phyloP scores from a whole-genome alignment of 306 rosid genomes.

The Echinosophora koreensis region DNA sequence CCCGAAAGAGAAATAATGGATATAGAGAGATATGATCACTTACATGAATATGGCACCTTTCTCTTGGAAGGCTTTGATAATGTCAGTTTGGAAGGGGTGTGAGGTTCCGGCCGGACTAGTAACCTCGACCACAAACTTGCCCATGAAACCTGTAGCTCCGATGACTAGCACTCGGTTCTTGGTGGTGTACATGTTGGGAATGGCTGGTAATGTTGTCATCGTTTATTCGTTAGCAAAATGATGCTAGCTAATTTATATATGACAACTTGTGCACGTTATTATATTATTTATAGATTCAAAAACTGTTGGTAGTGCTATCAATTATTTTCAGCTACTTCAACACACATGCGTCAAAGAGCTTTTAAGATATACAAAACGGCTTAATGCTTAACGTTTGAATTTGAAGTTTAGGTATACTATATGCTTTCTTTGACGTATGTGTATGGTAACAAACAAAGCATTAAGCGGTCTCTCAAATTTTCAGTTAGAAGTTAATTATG shows the following conservation, averaged over 20 bases:
- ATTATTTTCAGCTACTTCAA: constrained; percentile 16
- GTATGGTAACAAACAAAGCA: too few relatives aligned
- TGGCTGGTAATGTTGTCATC: constrained; percentile 55
- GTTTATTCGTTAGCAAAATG: constrained; percentile 13
- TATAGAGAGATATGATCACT: too few relatives aligned
- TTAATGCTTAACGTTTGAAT: too few relatives aligned
- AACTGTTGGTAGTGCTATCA: background rate
- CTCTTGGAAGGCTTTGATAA: constrained; percentile 56
- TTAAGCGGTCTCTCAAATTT: too few relatives aligned
- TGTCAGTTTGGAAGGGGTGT: constrained; percentile 47
- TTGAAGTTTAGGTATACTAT: too few relatives aligned
- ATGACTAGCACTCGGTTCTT: constrained; percentile 53
- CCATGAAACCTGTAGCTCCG: constrained; percentile 84
- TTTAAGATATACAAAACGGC: too few relatives aligned
- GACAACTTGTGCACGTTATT: background rate
- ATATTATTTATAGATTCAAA: background rate
- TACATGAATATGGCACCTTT: constrained; percentile 72
- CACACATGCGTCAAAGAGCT: too few relatives aligned
- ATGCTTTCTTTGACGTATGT: too few relatives aligned
- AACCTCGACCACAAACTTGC: constrained; percentile 67
- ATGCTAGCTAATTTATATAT: constrained; percentile 24
- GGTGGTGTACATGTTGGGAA: constrained; percentile 5
- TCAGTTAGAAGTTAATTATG: too few relatives aligned
- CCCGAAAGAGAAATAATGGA: too few relatives aligned
- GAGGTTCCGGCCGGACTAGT: constrained; percentile 57